Evolutionary conservation across 129 eudicot genomes (phyloP).

Genomic region (Ambrosia artemisiifolia): DNA sequence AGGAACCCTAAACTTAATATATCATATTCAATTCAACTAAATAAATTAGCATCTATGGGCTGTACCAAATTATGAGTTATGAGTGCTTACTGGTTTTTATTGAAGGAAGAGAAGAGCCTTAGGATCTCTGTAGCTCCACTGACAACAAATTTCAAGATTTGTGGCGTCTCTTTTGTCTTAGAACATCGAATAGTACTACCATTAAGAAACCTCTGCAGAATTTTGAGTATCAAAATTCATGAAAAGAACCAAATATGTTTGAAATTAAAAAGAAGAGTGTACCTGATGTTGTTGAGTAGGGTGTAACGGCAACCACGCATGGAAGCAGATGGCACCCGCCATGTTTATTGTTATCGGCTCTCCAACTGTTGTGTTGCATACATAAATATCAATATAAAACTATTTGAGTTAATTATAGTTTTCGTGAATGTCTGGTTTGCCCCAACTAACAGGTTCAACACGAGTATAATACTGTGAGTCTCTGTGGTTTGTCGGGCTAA

Average conservation of each 20-base stretch:
- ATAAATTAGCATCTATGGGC: not conserved
- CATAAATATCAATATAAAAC: too few relatives aligned
- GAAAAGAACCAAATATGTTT: not conserved
- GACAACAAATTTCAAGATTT: constrained; percentile 59
- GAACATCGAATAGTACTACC: constrained; percentile 35
- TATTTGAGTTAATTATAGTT: too few relatives aligned
- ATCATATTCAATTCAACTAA: not conserved
- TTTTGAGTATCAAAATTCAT: not conserved
- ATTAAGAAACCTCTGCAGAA: constrained; percentile 38
- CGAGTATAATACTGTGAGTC: too few relatives aligned
- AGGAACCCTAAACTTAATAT: not conserved
- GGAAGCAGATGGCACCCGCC: constrained; percentile 33
- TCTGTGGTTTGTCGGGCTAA: too few relatives aligned
- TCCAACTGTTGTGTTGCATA: not conserved
- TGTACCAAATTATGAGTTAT: not conserved
- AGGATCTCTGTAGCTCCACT: constrained; percentile 76
- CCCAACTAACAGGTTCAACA: too few relatives aligned
- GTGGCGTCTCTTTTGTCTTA: constrained; percentile 41
- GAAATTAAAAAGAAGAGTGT: not conserved
- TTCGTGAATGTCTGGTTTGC: too few relatives aligned
- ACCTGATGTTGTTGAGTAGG: constrained; percentile 17
- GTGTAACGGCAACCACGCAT: constrained; percentile 13
- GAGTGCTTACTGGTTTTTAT: constrained; percentile 20
- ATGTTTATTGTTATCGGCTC: constrained; percentile 17
- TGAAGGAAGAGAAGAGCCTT: constrained; percentile 59